Conservation (phyloP, 768 basidiomycete species). For the Agrocybe pediades region DNA sequence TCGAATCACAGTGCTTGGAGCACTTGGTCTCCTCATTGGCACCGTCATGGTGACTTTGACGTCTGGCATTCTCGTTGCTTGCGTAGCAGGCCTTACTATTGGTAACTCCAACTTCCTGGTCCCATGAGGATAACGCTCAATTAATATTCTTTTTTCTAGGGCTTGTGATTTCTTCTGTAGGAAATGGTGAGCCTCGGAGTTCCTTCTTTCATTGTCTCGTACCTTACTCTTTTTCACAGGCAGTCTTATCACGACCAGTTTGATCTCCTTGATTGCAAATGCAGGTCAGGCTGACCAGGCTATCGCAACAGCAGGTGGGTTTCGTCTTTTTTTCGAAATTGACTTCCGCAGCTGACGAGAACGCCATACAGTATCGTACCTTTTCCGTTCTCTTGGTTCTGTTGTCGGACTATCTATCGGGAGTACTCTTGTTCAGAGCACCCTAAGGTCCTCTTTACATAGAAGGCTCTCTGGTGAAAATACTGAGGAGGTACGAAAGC, state of each 20-base stretch:
- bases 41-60: slow-evolving; percentile 36
- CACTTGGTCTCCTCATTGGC: slow-evolving; percentile 39
- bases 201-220: not conserved
- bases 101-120: slow-evolving; percentile 31
- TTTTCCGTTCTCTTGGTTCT: slow-evolving; percentile 64
- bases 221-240: slow-evolving; percentile 31
- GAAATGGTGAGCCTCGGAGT: slow-evolving; percentile 34
- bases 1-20: slow-evolving; percentile 45
- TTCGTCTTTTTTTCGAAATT: not conserved
- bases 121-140: not conserved
- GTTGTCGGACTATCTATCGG: slow-evolving; percentile 59
- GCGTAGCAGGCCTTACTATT: slow-evolving; percentile 37
- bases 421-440: slow-evolving; percentile 57
- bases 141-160: slow-evolving; percentile 23
- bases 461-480: slow-evolving; percentile 43
- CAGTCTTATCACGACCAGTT: slow-evolving; percentile 52
- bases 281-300: slow-evolving; percentile 64
- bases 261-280: slow-evolving; percentile 65
- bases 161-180: slow-evolving; percentile 34
- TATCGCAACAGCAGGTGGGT: slow-evolving; percentile 59
- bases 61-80: slow-evolving; percentile 39
- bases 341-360: not conserved
- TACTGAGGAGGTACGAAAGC: slow-evolving; percentile 50
- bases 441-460: slow-evolving; percentile 45
- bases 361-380: slow-evolving; percentile 51